A percentile compares a stretch with the other conserved stretches of the same genome.
These are phyloP conservation scores for Penicillium frequentans DNA, from an alignment of 2,329 filamentous ascomycete genomes.

Conservation along the genomic window DNA sequence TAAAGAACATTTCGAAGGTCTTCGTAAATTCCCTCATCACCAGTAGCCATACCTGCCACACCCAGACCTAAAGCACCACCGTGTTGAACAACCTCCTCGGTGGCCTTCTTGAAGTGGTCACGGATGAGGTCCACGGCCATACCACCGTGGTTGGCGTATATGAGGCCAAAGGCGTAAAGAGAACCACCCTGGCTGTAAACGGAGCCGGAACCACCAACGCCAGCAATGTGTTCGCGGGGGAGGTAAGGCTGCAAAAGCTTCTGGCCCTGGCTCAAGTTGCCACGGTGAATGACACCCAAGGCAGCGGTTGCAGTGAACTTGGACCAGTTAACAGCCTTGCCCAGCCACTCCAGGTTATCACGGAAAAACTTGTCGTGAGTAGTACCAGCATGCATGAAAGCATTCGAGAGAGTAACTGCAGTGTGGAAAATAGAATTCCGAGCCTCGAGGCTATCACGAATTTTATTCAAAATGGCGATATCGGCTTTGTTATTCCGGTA, in stretches of 20 bases:
- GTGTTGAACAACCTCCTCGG: conserved; percentile 85
- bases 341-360: conserved; percentile 95
- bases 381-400: conserved; percentile 98
- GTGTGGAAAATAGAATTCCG: conserved; percentile 99
- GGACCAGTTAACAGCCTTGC: conserved; percentile 98
- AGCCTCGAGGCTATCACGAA: conserved; percentile 91
- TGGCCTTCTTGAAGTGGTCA: conserved; percentile 51
- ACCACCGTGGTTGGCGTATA: conserved; percentile 95
- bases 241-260: conserved; percentile 95
- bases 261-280: conserved; percentile 88
- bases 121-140: conserved; percentile 63
- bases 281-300: conserved; percentile 92
- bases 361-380: conserved; percentile 99
- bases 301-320: conserved; percentile 98
- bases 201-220: conserved; percentile 74
- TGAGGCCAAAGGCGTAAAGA: conserved; percentile 90
- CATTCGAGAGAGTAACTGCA: conserved; percentile 94
- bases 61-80: conserved; percentile 92
- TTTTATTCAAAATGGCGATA: conserved; percentile 88
- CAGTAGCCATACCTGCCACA: conserved; percentile 96
- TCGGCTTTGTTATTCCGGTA: conserved; percentile 95
- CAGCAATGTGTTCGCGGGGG: conserved; percentile 63
- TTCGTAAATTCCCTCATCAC: conserved; percentile 85
- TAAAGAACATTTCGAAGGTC: conserved; percentile 87
- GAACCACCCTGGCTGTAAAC: conserved; percentile 96